A percentile compares a stretch with the other conserved stretches of the same genome.
Evolutionary conservation across 768 basidiomycete genomes (phyloP).

Genomic region (Kwoniella newhampshirensis): DNA sequence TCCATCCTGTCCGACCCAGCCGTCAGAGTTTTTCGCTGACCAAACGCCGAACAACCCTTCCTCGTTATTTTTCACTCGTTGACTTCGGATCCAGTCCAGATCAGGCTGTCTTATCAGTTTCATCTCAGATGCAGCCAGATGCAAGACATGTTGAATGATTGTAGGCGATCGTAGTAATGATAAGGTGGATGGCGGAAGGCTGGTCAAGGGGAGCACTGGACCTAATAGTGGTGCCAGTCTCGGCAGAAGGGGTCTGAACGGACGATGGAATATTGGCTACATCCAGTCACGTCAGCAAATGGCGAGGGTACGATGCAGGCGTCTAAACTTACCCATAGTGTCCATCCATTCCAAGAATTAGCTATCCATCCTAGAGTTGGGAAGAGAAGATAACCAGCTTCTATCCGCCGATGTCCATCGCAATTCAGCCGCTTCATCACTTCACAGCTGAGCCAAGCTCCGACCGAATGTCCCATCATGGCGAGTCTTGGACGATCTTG

Average conservation of each 20-base stretch:
- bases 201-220: slow-evolving; percentile 56
- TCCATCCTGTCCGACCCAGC: slow-evolving; percentile 68
- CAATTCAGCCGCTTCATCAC: slow-evolving; percentile 53
- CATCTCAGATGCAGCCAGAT: slow-evolving; percentile 73
- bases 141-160: slow-evolving; percentile 60
- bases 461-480: slow-evolving; percentile 64
- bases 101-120: slow-evolving; percentile 62
- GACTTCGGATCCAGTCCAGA: slow-evolving; percentile 53
- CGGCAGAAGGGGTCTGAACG: slow-evolving; percentile 55
- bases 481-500: slow-evolving; percentile 20
- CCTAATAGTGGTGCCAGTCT: slow-evolving; percentile 57
- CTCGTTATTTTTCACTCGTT: slow-evolving; percentile 31
- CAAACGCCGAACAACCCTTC: slow-evolving; percentile 61
- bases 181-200: slow-evolving; percentile 53
- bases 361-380: slow-evolving; percentile 69
- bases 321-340: slow-evolving; percentile 59
- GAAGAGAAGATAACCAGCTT: slow-evolving; percentile 64
- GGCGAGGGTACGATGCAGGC: neutral
- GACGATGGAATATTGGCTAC: slow-evolving; percentile 57
- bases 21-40: slow-evolving; percentile 60
- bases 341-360: slow-evolving; percentile 65
- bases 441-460: slow-evolving; percentile 68
- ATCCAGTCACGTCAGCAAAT: slow-evolving; percentile 48
- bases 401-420: slow-evolving; percentile 44
- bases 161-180: slow-evolving; percentile 60